Evolutionary conservation across 805 yeast genomes (phyloP).

Genomic region (Metahyphopichia silvanorum): DNA sequence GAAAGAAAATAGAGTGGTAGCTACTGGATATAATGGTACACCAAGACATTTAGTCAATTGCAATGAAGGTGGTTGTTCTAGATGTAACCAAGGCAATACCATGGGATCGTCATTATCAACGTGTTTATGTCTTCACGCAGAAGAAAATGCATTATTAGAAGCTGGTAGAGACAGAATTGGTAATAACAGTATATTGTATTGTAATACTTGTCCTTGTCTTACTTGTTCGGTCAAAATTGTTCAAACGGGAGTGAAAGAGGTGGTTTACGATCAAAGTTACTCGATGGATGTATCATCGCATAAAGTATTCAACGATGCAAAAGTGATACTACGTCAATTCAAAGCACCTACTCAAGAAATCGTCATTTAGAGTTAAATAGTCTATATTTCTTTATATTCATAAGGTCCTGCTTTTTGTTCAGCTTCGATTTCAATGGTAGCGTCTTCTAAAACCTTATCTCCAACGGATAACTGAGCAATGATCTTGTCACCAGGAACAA

Average conservation of each 20-base stretch:
- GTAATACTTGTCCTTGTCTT: slow-evolving; percentile 96
- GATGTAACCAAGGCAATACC: slow-evolving; percentile 74
- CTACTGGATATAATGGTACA: slow-evolving; percentile 98
- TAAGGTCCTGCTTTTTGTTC: slow-evolving; percentile 50
- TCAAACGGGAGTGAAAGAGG: slow-evolving; percentile 87
- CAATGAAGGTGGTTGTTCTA: slow-evolving; percentile 90
- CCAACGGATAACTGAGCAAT: slow-evolving; percentile 58
- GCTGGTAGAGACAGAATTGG: slow-evolving; percentile 79
- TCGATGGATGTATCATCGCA: slow-evolving; percentile 85
- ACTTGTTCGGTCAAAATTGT: slow-evolving; percentile 95
- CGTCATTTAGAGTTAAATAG: slow-evolving; percentile 19
- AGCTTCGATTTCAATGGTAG: slow-evolving; percentile 48
- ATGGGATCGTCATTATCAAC: slow-evolving; percentile 68
- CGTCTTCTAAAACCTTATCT: slow-evolving; percentile 53
- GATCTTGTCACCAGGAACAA: slow-evolving; percentile 75
- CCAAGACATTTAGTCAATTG: slow-evolving; percentile 87
- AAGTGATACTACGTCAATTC: slow-evolving; percentile 59
- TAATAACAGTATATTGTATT: slow-evolving; percentile 62
- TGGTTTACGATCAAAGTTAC: slow-evolving; percentile 88
- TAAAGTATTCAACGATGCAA: slow-evolving; percentile 69
- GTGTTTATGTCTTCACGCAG: slow-evolving; percentile 94
- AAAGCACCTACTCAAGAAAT: slow-evolving; percentile 40
- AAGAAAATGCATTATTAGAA: slow-evolving; percentile 91
- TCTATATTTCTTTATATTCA: slow-evolving; percentile 28
- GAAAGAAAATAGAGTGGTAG: slow-evolving; percentile 77